phyloP scores from a whole-genome alignment of 2,329 filamentous ascomycete species.

The Metarhizium robertsii region DNA sequence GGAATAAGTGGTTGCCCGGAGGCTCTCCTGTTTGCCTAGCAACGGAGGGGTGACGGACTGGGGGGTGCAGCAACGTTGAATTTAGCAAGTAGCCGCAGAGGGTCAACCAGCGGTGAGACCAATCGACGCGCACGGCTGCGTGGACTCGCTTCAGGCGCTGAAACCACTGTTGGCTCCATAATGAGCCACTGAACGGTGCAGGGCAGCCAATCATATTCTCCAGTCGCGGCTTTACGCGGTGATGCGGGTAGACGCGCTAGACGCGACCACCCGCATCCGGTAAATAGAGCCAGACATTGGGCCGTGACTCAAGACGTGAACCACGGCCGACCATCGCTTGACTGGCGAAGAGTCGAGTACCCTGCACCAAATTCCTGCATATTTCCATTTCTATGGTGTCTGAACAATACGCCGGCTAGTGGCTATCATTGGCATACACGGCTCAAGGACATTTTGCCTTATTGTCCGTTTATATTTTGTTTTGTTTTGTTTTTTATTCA shows the following conservation, averaged over 20 bases:
- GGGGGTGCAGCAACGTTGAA: too few species aligned
- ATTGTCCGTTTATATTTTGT: too few species aligned
- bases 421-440: background rate
- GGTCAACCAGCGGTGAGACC: background rate
- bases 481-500: too few species aligned
- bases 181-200: background rate
- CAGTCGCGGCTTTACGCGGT: conserved; percentile 27
- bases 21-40: conserved; percentile 13
- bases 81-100: too few species aligned
- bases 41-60: conserved; percentile 9
- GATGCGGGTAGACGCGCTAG: conserved; percentile 18
- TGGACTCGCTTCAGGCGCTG: background rate
- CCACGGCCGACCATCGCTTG: too few species aligned
- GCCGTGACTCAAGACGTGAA: background rate
- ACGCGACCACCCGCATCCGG: conserved; percentile 4
- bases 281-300: background rate
- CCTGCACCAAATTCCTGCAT: background rate
- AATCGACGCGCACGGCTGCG: background rate
- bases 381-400: background rate
- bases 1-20: background rate
- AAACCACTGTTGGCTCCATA: background rate
- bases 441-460: too few species aligned
- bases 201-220: background rate
- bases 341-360: background rate
- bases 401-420: background rate